phyloP scores from a whole-genome alignment of 768 basidiomycete genomes.

The Dioszegia aurantiaca region DNA sequence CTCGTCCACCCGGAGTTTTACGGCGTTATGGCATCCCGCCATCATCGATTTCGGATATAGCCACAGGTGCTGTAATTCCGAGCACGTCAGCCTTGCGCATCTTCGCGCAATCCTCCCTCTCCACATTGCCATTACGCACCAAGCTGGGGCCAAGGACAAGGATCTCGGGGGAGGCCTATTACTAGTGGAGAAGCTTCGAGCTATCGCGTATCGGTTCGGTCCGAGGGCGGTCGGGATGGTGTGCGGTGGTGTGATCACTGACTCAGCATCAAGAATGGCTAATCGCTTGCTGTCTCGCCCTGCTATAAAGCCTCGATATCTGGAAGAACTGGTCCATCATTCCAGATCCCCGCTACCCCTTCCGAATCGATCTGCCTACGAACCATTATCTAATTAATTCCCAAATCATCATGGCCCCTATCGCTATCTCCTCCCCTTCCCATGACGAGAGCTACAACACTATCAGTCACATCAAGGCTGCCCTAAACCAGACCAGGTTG shows the following conservation, averaged over 20 bases:
- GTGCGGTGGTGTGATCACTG: conserved; percentile 2
- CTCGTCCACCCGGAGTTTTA: no score
- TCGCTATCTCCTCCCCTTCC: conserved; percentile 14
- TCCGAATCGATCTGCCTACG: neutral
- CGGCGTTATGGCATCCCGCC: no score
- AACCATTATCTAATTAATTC: neutral
- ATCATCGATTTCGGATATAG: no score
- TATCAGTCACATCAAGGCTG: conserved; percentile 24
- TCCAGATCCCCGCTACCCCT: conserved; percentile 2
- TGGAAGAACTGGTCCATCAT: conserved; percentile 5
- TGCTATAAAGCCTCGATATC: neutral
- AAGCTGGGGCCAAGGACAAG: no score
- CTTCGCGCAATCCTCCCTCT: neutral
- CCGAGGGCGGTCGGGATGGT: neutral
- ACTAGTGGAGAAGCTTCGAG: neutral
- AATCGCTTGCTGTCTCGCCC: neutral
- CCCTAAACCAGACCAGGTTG: conserved; percentile 9
- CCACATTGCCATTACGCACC: neutral
- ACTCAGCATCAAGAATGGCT: neutral
- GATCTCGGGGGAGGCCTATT: no score
- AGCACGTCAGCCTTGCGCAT: conserved; percentile 5
- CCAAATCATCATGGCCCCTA: conserved; percentile 11
- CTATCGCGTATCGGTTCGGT: neutral
- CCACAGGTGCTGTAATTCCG: neutral
- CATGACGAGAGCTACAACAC: conserved; percentile 3